phyloP scores from a whole-genome alignment of 495 filamentous ascomycete species.

The Xylaria nigripes region DNA sequence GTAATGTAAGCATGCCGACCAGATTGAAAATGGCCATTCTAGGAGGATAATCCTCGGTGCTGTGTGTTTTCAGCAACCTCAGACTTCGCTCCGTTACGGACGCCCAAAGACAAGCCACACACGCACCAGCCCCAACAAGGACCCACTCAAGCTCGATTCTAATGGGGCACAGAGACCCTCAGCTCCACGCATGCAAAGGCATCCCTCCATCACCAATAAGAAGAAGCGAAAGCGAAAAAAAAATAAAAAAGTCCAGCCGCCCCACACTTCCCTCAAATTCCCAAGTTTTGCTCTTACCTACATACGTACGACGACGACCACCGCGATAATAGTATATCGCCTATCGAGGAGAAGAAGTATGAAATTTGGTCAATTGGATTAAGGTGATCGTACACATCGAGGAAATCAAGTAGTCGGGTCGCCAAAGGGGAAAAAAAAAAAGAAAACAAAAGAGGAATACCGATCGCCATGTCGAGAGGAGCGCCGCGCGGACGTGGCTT shows the following conservation, averaged over 20 bases:
- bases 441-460: too few relatives aligned
- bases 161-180: too few relatives aligned
- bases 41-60: too few relatives aligned
- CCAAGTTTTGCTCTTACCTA: not conserved
- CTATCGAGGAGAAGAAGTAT: too few relatives aligned
- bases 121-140: too few relatives aligned
- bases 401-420: conserved; percentile 13
- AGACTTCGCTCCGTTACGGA: too few relatives aligned
- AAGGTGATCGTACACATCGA: not conserved
- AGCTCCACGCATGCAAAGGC: too few relatives aligned
- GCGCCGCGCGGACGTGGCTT: conserved; percentile 29
- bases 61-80: too few relatives aligned
- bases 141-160: not conserved
- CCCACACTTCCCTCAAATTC: not conserved
- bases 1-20: too few relatives aligned
- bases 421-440: not conserved
- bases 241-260: not conserved
- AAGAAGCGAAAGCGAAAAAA: not conserved
- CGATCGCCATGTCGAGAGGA: conserved; percentile 29
- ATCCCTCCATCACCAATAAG: not conserved
- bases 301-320: not conserved
- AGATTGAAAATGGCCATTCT: too few relatives aligned
- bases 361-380: not conserved
- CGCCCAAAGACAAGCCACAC: too few relatives aligned
- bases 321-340: not conserved